Evolutionary conservation across 768 basidiomycete genomes (phyloP), one percentile per base, ranked within the genome.

Genomic region (Pleurotus sapidus): DNA sequence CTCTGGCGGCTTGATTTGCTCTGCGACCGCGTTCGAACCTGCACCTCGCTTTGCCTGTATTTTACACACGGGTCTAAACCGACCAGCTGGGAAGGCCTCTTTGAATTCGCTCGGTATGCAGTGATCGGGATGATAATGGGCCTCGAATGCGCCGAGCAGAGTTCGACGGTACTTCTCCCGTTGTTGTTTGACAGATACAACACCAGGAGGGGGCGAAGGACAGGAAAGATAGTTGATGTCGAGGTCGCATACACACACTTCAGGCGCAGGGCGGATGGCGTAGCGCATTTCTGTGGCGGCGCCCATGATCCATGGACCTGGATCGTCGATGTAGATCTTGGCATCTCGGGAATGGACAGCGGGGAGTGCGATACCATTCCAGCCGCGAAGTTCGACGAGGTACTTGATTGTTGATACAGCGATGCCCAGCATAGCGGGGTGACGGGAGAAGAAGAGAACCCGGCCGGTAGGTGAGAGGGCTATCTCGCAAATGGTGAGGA

Each of bases 261-360:
- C 96, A 0, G 89, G 76, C 1, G 86, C 76, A 7, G 88, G 82
- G 24, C 88, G 78, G 17, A 93, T 76, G 61, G 89, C 82, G 68
- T 93, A 89, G 58, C 92, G 81, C 6, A 90, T 88, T 67, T 95
- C 89, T 1, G 91, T 91, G 9, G 92, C 85, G 39, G 96, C 78
- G 37, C 92, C 95, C 70, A 98, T 84, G 64, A 98, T 94, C 87
- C 93, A 98, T 59, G 96, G 96, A 34, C 95, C 95, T 43, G 95
- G 93, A 69, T 98, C 95, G 62, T 98, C 95, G 60, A 95, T 88
- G 62, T 93, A 92, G 53, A 98, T 92, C 67, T 89, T 92, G 24
- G 93, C 88, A 61, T 97, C 96, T 46, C 95, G 86, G 34, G 88
- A 86, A 68, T 95, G 93, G 34, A 93, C 89, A 1, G 91, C 81